Base-by-base conservation (phyloP, 306 rosid species). In the Argentina anserina region DNA sequence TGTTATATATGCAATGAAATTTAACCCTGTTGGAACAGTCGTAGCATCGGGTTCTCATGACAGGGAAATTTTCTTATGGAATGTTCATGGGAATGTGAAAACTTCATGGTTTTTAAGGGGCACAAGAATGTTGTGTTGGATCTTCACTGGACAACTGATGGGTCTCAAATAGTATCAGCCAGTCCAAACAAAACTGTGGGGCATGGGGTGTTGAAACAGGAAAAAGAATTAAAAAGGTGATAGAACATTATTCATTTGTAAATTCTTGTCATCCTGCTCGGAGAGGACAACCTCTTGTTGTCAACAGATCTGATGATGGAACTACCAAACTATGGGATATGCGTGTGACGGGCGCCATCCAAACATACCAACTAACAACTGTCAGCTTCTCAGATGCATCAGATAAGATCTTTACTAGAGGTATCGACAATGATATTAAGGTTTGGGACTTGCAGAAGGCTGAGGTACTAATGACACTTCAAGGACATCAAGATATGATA, bases 171-270 rank as follows among this genome's bases (percentile, higher is more conserved):
- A 72, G 65, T 91, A 67, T 88, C 95, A 37, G 92, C 98, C 59
- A 94, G 98, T 79, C 92, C 95, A 1, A 96, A 91, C 75, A 91
- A 89, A 88, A 94, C 98, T 33, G 74, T 91, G 53, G 82, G 79
- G 93, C 97, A 52, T 94, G 98, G 98, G 96, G 91, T 84, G 97
- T 92, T 23, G 96, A 91, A 81, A 88, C 97, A 0, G 98, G 97
- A 49, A 89, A 84, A 79, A 96, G 92, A 76, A 81, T 94, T 7
- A 94, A 94, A 70, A 94, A 94, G 85, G 91, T 94, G 98, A 96
- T 90, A 10, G 96, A 94, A 75, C 98, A 94, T 79, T 95, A 93
- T 15, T 89, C 95, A 2, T 91, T 86, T 63, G 98, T 91, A 73
- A 94, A 94, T 78, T 82, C 97, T 2, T 94, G 98, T 45, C 92